Evolutionary conservation across 2,329 filamentous ascomycete genomes (phyloP), one percentile per base, ranked within the genome.

Genomic region (Canariomyces notabilis): DNA sequence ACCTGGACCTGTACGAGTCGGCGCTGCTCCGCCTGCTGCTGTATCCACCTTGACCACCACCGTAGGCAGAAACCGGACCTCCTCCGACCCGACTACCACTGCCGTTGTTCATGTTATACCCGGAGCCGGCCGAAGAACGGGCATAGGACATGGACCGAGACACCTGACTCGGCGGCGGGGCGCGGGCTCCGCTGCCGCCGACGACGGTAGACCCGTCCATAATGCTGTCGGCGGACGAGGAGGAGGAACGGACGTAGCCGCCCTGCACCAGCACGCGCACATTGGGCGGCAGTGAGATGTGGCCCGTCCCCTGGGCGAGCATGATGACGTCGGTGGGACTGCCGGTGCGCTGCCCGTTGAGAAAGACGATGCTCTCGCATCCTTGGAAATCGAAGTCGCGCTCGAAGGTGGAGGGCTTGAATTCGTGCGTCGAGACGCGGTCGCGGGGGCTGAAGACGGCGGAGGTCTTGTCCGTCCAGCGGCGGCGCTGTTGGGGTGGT

Each of bases 321-420:
- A 52, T 37, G 21, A 53, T 23, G 3, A 56, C 37, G 41, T 57
- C 49, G 29, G 33, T 22, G 34, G 32, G 23, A 21, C 11, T 1
- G 36, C 48, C 46, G 5, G 20, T 44, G 36, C 39, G 35, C 18
- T 48, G 33, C 32, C 48, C 52, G 22, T 45, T 23, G 16, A 42
- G 15, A 46, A 56, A 57, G 12, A 50, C 36, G 48, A 57, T 53
- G 39, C 14, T 43, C 15, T 15, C 4, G 51, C 55, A 57, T 22
- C 29, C 42, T 35, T 35, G 8, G 44, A 56, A 57, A 46, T 56
- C 44, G 43, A 56, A 43, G 22, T 50, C 45, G 48, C 52, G 53
- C 49, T 54, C 48, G 42, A 42, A 50, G 43, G 34, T 26, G 26
- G 15, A 46, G 36, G 51, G 41, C 9, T 46, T 8, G 38, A 39